Evolutionary conservation across 2,329 filamentous ascomycete genomes (phyloP).

Genomic region (Paracamarosporium sp.): DNA sequence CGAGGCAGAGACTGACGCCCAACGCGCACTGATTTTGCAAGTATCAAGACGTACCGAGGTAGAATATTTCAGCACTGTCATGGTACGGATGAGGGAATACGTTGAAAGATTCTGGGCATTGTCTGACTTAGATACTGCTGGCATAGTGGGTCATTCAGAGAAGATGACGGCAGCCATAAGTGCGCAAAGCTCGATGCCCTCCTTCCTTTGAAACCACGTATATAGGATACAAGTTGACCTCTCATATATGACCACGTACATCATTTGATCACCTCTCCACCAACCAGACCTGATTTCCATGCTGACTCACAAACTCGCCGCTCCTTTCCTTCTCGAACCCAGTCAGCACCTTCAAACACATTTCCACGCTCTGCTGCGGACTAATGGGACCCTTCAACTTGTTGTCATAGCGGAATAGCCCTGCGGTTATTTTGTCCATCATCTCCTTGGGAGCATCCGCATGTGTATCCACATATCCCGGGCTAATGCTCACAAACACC

Average conservation of each 20-base stretch:
- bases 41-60: constrained; percentile 1
- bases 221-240: no score
- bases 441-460: constrained; percentile 9
- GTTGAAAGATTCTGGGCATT: constrained; percentile 23
- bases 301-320: constrained; percentile 17
- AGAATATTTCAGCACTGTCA: constrained; percentile 1
- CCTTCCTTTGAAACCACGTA: no score
- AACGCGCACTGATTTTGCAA: constrained; percentile 19
- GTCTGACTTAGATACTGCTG: constrained; percentile 19
- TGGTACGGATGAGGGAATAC: constrained; percentile 10
- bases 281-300: constrained; percentile 19
- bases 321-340: constrained; percentile 6
- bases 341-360: constrained; percentile 19
- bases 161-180: constrained; percentile 19
- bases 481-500: constrained; percentile 26
- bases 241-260: no score
- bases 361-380: constrained; percentile 16
- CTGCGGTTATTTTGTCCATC: neutral
- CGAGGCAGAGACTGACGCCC: constrained; percentile 32
- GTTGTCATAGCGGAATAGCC: neutral
- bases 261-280: neutral
- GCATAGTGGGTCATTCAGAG: constrained; percentile 14
- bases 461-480: constrained; percentile 26
- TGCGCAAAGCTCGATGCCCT: constrained; percentile 5
- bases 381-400: constrained; percentile 16